Evolutionary conservation across 1,284 basidiomycete genomes (phyloP), one percentile per base, ranked within the genome.

Genomic region (Ustanciosporium gigantosporum): DNA sequence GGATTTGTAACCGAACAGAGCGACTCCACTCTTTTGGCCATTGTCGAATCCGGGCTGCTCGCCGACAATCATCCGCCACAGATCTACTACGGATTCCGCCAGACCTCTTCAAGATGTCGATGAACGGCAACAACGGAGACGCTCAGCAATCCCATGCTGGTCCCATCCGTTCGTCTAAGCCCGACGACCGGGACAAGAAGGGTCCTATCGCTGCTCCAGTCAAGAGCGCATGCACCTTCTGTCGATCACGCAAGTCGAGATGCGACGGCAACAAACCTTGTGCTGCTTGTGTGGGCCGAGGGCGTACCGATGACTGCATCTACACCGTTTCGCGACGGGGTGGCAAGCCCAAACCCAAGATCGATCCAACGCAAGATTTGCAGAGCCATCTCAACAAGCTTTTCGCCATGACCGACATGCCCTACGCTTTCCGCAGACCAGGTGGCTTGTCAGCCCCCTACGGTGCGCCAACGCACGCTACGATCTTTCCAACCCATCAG

Each of bases 191-290:
- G 11, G 45, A 59, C 21, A 55, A 48, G 9, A 68, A 68, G 38
- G 49, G 48, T 14, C 55, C 66, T 27, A 66, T 68, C 29, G 60
- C 66, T 29, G 66, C 66, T 5, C 66, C 66, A n/a, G 66, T 67
- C 32, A 69, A 69, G 41, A 59, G 50, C 35, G 66, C 66, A 29
- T 69, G 66, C 42, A 69, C 66, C 23, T 69, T 66, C 19, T 69
- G 66, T 29, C 48, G 66, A 8, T 69, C 66, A 23, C 50, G 66
- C 45, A 73, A 73, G 43, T 73, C 71, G 34, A 49, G 69, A 43
- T 73, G 71, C 36, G 71, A 73, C 20, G 71, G 71, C 32, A 70
- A 66, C 45, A 67, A 70, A 32, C 71, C 71, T 0, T 73, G 71
- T 38, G 60, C 60, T 19, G 60, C 70, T 17, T 73, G 71, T 32